phyloP scores from a whole-genome alignment of 2,329 filamentous ascomycete species.

The Exophiala bonariae region DNA sequence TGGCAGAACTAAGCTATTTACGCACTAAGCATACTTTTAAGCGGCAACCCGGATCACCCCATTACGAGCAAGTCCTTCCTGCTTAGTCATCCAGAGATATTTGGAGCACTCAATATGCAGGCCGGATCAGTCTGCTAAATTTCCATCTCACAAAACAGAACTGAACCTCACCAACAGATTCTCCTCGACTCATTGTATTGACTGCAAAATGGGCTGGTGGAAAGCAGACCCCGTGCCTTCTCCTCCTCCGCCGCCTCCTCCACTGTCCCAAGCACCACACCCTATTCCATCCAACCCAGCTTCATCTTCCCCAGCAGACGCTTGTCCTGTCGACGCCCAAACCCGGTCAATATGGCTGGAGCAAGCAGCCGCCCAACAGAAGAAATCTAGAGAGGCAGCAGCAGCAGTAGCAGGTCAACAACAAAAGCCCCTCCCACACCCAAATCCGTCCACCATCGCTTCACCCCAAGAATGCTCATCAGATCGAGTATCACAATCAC shows the following conservation, averaged over 20 bases:
- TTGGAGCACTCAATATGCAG: too few relatives aligned
- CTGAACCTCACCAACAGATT: too few relatives aligned
- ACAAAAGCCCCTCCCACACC: constrained; percentile 36
- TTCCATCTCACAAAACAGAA: too few relatives aligned
- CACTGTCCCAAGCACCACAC: constrained; percentile 30
- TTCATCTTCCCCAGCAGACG: constrained; percentile 34
- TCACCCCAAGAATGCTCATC: constrained; percentile 26
- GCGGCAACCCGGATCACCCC: too few relatives aligned
- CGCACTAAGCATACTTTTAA: too few relatives aligned
- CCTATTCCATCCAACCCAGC: constrained; percentile 30
- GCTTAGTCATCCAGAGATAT: too few relatives aligned
- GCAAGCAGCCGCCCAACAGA: constrained; percentile 54
- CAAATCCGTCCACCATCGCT: constrained; percentile 24
- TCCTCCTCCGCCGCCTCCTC: constrained; percentile 28
- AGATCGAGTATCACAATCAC: constrained; percentile 31
- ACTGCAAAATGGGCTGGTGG: constrained; percentile 29
- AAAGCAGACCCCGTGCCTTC: constrained; percentile 28
- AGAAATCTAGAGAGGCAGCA: constrained; percentile 43
- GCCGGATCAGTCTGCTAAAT: too few relatives aligned
- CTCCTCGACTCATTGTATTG: too few relatives aligned
- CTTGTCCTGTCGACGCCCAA: constrained; percentile 88
- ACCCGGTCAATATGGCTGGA: constrained; percentile 81
- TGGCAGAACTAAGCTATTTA: too few relatives aligned
- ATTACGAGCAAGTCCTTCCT: too few relatives aligned
- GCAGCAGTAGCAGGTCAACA: neutral